Percentiles rank a stretch among this genome's conserved stretches.
Evolutionary conservation across 2,329 filamentous ascomycete species (phyloP).

Genomic region (Calcarisporium arbuscula): DNA sequence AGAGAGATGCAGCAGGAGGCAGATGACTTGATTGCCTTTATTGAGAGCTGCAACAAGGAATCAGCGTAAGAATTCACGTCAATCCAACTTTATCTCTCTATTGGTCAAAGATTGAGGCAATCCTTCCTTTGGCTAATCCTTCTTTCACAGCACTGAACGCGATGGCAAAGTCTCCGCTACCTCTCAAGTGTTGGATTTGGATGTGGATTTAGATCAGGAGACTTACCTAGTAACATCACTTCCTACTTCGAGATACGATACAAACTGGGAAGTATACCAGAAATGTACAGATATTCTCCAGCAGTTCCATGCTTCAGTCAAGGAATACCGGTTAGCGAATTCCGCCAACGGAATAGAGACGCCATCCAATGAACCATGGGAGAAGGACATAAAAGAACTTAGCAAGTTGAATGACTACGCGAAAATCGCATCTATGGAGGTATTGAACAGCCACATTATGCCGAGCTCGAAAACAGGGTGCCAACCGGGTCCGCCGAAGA

Average conservation of each 20-base stretch:
- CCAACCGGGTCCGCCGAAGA: conserved; percentile 5
- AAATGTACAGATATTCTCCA: conserved; percentile 8
- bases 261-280: too few relatives aligned
- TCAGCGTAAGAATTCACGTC: too few relatives aligned
- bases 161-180: too few relatives aligned
- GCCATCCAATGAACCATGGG: conserved; percentile 25
- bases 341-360: conserved; percentile 13
- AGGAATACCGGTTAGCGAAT: conserved; percentile 18
- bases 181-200: too few relatives aligned
- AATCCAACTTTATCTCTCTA: too few relatives aligned
- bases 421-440: conserved; percentile 15
- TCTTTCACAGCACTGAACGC: too few relatives aligned
- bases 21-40: conserved; percentile 13
- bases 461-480: conserved; percentile 12
- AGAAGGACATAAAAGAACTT: conserved; percentile 24
- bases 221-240: too few relatives aligned
- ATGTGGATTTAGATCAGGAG: too few relatives aligned
- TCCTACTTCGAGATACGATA: too few relatives aligned
- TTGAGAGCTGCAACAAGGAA: conserved; percentile 13
- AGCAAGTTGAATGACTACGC: conserved; percentile 20
- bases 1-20: conserved; percentile 16
- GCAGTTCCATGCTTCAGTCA: conserved; percentile 13
- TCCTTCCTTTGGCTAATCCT: too few relatives aligned
- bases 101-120: too few relatives aligned
- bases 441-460: conserved; percentile 20